Conservation (phyloP, 1,284 basidiomycete genomes). For the Coniophora puteana region DNA sequence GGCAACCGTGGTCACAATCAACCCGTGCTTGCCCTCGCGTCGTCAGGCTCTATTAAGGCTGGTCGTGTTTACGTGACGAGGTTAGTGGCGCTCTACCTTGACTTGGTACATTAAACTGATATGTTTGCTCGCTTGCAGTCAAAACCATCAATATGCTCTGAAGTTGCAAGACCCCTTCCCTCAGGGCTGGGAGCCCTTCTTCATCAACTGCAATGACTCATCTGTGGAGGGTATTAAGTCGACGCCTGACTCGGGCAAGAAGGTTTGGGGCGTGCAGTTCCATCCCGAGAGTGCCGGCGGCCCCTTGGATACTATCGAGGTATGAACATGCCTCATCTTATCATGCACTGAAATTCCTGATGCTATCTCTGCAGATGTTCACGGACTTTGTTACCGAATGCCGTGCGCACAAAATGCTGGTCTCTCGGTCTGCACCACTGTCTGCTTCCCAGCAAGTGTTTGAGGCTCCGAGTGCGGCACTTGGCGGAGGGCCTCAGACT, state of each 20-base stretch:
- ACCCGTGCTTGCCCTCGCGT: slow-evolving; percentile 91
- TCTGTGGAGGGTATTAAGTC: slow-evolving; percentile 98
- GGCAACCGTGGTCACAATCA: slow-evolving; percentile 99
- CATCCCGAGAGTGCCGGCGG: slow-evolving; percentile 94
- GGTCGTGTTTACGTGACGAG: slow-evolving; percentile 97
- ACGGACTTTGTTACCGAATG: slow-evolving; percentile 86
- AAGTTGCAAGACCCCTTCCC: slow-evolving; percentile 92
- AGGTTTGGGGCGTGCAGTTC: slow-evolving; percentile 96
- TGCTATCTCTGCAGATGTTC: slow-evolving; percentile 73
- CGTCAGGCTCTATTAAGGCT: slow-evolving; percentile 87
- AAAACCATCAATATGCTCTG: slow-evolving; percentile 96
- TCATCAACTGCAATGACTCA: slow-evolving; percentile 97
- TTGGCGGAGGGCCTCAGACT: slow-evolving; percentile 5
- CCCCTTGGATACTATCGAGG: slow-evolving; percentile 91
- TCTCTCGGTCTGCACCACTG: slow-evolving; percentile 16
- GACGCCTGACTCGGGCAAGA: slow-evolving; percentile 80
- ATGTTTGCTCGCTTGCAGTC: slow-evolving; percentile 39
- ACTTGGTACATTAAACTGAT: slow-evolving; percentile 8
- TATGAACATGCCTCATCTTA: slow-evolving; percentile 27
- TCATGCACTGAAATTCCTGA: slow-evolving; percentile 1
- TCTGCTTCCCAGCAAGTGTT: too few species aligned
- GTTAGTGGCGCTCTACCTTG: slow-evolving; percentile 38
- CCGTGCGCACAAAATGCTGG: slow-evolving; percentile 46
- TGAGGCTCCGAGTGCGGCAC: slow-evolving; percentile 1
- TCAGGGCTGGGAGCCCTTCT: slow-evolving; percentile 93